phyloP scores from a whole-genome alignment of 1,284 basidiomycete species.

The Sphaerobolus stellatus region DNA sequence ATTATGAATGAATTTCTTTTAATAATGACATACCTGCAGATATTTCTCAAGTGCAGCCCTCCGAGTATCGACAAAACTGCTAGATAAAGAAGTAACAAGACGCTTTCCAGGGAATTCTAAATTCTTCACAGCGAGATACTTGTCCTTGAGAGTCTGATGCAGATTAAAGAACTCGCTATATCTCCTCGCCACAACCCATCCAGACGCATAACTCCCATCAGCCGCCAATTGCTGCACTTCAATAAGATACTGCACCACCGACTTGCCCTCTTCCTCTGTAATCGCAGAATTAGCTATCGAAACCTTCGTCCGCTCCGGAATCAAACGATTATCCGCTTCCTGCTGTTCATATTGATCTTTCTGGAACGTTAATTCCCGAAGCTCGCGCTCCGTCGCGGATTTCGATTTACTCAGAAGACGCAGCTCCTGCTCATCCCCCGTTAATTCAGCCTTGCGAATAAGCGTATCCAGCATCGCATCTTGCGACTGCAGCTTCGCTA shows the following conservation, averaged over 20 bases:
- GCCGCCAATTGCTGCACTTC: conserved; percentile 84
- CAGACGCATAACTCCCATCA: conserved; percentile 73
- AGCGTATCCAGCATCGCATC: conserved; percentile 81
- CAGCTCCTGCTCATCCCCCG: conserved; percentile 85
- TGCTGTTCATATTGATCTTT: conserved; percentile 90
- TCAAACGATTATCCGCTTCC: conserved; percentile 79
- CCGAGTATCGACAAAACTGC: conserved; percentile 80
- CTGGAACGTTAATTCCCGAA: conserved; percentile 84
- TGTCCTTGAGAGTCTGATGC: conserved; percentile 81
- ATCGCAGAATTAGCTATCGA: conserved; percentile 76
- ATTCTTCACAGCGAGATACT: conserved; percentile 61
- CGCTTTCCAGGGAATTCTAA: conserved; percentile 90
- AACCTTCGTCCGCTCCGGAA: conserved; percentile 77
- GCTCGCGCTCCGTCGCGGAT: conserved; percentile 76
- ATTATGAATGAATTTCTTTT: not conserved
- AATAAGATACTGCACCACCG: conserved; percentile 90
- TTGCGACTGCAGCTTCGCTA: conserved; percentile 76
- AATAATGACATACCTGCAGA: conserved; percentile 59
- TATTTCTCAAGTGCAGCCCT: conserved; percentile 84
- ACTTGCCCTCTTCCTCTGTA: conserved; percentile 80
- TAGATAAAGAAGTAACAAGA: conserved; percentile 80
- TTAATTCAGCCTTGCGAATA: conserved; percentile 91
- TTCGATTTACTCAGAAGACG: conserved; percentile 80
- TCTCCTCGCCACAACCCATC: conserved; percentile 88
- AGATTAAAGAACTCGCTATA: conserved; percentile 94